Evolutionary conservation across 2,329 filamentous ascomycete genomes (phyloP), one percentile per base, ranked within the genome.

Genomic region (Aspergillus sp.): DNA sequence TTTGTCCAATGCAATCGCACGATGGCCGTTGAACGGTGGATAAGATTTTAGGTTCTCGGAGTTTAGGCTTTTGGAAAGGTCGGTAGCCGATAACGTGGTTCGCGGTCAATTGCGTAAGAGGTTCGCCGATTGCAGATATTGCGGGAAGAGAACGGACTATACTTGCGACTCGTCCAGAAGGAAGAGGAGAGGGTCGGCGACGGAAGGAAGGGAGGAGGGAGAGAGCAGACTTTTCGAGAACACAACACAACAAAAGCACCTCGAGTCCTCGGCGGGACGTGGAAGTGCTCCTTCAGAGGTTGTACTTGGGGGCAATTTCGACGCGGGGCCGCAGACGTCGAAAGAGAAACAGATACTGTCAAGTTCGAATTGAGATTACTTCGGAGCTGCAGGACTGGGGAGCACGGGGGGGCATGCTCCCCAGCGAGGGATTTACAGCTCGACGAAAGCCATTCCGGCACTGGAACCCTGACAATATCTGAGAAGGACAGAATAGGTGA

Each of bases 351-450:
- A 63, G 58, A 71, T 69, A 68, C 64, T 60, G 63, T 66, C 61
- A 57, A 63, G 60, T 63, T 52, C 41, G 40, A 20, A 17, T 74
- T 69, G 66, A 61, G 65, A 66, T 71, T 75, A 72, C 72, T 86
- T n/a, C 80, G 77, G 80, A 81, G 80, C 82, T 86, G 81, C 77
- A 78, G 80, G 81, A 85, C 83, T 86, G 75, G 78, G 74, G 74
- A 74, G 75, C 74, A 71, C 54, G 66, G 64, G 57, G 57, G 63
- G 63, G 66, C 62, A 64, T 63, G 68, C 70, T 75, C 78, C 79
- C 79, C 77, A 86, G 82, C 80, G 78, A 63, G 78, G 74, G 67
- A 75, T 85, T 88, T 86, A 93, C 81, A 89, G 83, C 82, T 81
- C 80, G 83, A 78, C 80, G 80, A 82, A 69, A 72, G 80, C 78